phyloP scores from a whole-genome alignment of 257 asterid genomes.

The Eustoma russellianum region DNA sequence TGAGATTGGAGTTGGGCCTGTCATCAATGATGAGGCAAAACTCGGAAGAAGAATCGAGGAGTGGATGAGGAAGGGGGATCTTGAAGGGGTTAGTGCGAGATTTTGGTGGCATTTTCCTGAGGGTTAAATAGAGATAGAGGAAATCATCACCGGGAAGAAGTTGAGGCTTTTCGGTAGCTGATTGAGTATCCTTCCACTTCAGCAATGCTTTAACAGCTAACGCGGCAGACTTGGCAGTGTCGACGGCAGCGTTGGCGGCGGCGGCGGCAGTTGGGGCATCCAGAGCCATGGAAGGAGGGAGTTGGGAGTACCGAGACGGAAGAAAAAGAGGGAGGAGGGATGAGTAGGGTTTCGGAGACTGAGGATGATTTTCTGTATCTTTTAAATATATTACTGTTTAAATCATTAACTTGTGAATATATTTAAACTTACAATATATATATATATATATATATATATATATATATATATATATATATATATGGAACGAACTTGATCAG shows the following conservation, averaged over 20 bases:
- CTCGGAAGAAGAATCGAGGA: constrained; percentile 33
- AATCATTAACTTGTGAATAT: too few species aligned
- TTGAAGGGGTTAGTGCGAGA: constrained; percentile 54
- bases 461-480: too few species aligned
- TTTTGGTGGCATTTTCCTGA: constrained; percentile 59
- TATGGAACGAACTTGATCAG: too few species aligned
- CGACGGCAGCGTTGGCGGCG: constrained; percentile 11
- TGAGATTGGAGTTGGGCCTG: constrained; percentile 44
- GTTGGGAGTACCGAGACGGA: background rate
- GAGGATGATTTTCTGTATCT: background rate
- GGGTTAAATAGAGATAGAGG: constrained; percentile 65
- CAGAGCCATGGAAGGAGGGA: background rate
- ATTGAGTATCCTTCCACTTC: constrained; percentile 45
- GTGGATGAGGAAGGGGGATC: constrained; percentile 51
- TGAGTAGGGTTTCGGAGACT: background rate
- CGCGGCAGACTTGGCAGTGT: constrained; percentile 19
- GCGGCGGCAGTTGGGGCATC: constrained; percentile 9
- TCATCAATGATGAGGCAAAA: constrained; percentile 69
- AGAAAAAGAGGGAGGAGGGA: background rate
- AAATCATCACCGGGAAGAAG: constrained; percentile 67
- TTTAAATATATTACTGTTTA: too few species aligned
- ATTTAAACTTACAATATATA: too few species aligned
- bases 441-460: too few species aligned
- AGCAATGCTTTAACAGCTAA: constrained; percentile 49
- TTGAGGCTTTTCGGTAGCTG: constrained; percentile 42